Percentiles rank a stretch among this genome's conserved stretches.
Conservation (phyloP, 23 red algal genomes). For the Pyropia haitanensis region DNA sequence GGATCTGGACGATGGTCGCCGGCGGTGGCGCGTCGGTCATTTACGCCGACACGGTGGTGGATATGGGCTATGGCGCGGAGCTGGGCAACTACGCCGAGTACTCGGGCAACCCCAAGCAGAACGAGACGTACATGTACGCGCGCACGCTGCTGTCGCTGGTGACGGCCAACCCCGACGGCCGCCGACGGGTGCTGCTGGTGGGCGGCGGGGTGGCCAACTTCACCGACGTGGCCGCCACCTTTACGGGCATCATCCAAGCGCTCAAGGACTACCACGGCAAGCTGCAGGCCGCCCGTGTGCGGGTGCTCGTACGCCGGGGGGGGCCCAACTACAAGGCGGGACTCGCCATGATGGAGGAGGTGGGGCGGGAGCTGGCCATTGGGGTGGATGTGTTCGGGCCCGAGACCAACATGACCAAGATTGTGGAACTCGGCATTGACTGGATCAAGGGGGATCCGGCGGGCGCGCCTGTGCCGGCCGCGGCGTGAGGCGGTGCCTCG, state of each 20-base stretch:
- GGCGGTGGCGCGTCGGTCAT: slow-evolving; percentile 95
- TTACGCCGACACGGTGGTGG: slow-evolving; percentile 95
- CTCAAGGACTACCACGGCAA: slow-evolving; percentile 92
- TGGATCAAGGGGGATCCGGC: slow-evolving; percentile 66
- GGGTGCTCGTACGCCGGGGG: slow-evolving; percentile 92
- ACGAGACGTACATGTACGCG: slow-evolving; percentile 99
- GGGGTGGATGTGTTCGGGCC: slow-evolving; percentile 95
- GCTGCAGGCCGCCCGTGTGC: slow-evolving; percentile 83
- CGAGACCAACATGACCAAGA: slow-evolving; percentile 89
- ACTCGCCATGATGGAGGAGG: slow-evolving; percentile 86
- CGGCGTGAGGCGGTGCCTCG: too few relatives aligned
- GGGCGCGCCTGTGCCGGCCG: too few relatives aligned
- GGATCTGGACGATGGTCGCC: slow-evolving; percentile 99
- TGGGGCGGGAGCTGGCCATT: slow-evolving; percentile 81
- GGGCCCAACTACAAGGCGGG: slow-evolving; percentile 97
- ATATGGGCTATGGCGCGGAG: slow-evolving; percentile 90
- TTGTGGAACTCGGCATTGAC: slow-evolving; percentile 71
- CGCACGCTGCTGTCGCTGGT: slow-evolving; percentile 74
- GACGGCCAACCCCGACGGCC: slow-evolving; percentile 67
- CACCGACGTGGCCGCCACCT: slow-evolving; percentile 96
- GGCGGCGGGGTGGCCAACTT: slow-evolving; percentile 98
- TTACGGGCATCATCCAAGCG: slow-evolving; percentile 91
- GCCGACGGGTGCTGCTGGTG: slow-evolving; percentile 56
- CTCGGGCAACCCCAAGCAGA: slow-evolving; percentile 93
- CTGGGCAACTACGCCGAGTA: slow-evolving; percentile 99